Evolutionary conservation across 805 yeast species (phyloP).

Genomic region (Scheffersomyces ergatensis): DNA sequence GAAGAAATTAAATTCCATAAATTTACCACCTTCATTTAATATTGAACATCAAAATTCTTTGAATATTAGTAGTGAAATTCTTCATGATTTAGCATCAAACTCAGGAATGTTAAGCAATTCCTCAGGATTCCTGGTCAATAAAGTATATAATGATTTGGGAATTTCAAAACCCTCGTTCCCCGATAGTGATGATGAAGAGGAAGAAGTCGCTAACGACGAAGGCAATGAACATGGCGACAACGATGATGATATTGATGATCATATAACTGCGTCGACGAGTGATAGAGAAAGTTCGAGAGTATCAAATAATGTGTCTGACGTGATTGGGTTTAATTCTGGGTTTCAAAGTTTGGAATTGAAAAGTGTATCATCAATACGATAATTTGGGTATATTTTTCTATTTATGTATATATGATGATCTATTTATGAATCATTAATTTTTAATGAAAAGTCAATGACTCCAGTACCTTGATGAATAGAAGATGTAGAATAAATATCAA

Average conservation of each 20-base stretch:
- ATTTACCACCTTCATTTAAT: not conserved
- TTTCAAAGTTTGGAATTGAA: conserved; percentile 37
- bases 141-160: conserved; percentile 6
- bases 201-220: conserved; percentile 9
- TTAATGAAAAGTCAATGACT: conserved; percentile 80
- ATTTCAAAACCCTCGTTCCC: conserved; percentile 2
- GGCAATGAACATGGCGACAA: too few species aligned
- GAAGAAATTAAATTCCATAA: conserved; percentile 11
- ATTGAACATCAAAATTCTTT: not conserved
- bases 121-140: conserved; percentile 26
- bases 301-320: conserved; percentile 32
- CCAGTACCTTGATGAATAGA: conserved; percentile 90
- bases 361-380: conserved; percentile 33
- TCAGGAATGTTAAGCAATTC: conserved; percentile 23
- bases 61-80: conserved; percentile 12
- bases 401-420: not conserved
- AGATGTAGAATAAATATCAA: conserved; percentile 89
- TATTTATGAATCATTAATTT: conserved; percentile 39
- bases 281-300: conserved; percentile 19
- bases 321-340: conserved; percentile 41
- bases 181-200: conserved; percentile 3
- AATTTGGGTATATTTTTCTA: not conserved
- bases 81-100: conserved; percentile 21
- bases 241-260: conserved; percentile 6
- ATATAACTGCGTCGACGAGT: too few species aligned